Base-by-base conservation (phyloP, 2,329 filamentous ascomycete genomes). In the Fusarium hainanense region DNA sequence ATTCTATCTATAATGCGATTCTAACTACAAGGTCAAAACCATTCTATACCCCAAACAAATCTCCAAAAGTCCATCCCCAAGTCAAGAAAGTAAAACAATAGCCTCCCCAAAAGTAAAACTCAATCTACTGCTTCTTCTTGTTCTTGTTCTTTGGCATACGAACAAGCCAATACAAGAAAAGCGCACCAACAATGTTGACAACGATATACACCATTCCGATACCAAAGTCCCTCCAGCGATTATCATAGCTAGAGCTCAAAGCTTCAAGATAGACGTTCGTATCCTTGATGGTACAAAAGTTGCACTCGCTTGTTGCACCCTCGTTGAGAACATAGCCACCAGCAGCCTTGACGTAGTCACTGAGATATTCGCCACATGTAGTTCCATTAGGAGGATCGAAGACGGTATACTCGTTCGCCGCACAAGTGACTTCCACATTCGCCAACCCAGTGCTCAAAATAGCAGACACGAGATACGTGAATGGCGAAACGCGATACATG, bases 401-500 rank as follows among this genome's bases (percentile, higher is more conserved):
- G 8, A 80, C 77, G n/a, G 91, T 81, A 60, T 86, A 84, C 77
- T 96, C 93, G 73, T 90, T 91, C 7, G 72, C 47, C 2, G 89
- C 85, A 77, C 93, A 95, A 0, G 57, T 73, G 3, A 78, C 75
- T 1, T 50, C 13, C 0, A 69, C 66, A 28, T 77, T 77, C 6
- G 75, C 76, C 4, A 79, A 57, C 6, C 74, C 76, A 1, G 75
- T 72, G 2, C 75, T 68, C 18, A 79, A 10, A 10, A 79, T 70
- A 4, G 75, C 62, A 2, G 72, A 75, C 6, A 74, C 66, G 4
- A 77, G 59, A 30, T 79, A 80, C 2, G 76, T 79, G 28, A 79
- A 89, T 0, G 91, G 91, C 0, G 88, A 91, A 43, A 91, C 80
- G 40, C 89, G 85, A 78, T 92, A 92, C 87, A 92, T 89, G 81